These are phyloP conservation scores for Collybia nuda DNA, from an alignment of 768 basidiomycete genomes.

Conservation along the genomic window DNA sequence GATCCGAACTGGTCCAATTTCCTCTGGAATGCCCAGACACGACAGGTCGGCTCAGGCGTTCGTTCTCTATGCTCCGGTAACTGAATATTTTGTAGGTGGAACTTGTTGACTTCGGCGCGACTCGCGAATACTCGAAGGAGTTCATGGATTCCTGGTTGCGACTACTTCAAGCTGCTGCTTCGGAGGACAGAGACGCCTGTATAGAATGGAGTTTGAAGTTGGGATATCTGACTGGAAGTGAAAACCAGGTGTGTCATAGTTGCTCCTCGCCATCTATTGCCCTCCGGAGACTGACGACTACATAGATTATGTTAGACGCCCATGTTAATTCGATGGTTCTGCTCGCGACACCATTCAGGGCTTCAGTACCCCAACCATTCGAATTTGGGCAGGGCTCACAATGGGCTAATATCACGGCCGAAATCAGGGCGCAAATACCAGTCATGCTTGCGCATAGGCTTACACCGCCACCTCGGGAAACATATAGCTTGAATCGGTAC, in stretches of 20 bases:
- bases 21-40: constrained; percentile 72
- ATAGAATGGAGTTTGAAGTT: constrained; percentile 73
- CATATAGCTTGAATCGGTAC: constrained; percentile 90
- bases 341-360: constrained; percentile 83
- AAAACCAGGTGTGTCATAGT: constrained; percentile 60
- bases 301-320: constrained; percentile 80
- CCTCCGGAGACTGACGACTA: not conserved
- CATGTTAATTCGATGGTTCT: constrained; percentile 83
- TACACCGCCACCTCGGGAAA: constrained; percentile 92
- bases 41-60: constrained; percentile 42
- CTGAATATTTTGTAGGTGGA: constrained; percentile 51
- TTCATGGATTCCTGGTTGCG: constrained; percentile 90
- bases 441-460: constrained; percentile 86
- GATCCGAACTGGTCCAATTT: constrained; percentile 99
- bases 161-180: constrained; percentile 80
- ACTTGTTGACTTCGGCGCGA: constrained; percentile 96
- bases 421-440: constrained; percentile 82
- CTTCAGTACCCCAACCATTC: constrained; percentile 66
- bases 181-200: constrained; percentile 66
- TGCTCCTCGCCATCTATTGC: too few species aligned
- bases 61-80: not conserved
- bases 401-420: constrained; percentile 72
- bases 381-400: constrained; percentile 66
- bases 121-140: constrained; percentile 75
- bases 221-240: constrained; percentile 89